A percentile compares a stretch with the other conserved stretches of the same genome.
Conservation (phyloP, 768 basidiomycete genomes). For the Daedaleopsis nitida region DNA sequence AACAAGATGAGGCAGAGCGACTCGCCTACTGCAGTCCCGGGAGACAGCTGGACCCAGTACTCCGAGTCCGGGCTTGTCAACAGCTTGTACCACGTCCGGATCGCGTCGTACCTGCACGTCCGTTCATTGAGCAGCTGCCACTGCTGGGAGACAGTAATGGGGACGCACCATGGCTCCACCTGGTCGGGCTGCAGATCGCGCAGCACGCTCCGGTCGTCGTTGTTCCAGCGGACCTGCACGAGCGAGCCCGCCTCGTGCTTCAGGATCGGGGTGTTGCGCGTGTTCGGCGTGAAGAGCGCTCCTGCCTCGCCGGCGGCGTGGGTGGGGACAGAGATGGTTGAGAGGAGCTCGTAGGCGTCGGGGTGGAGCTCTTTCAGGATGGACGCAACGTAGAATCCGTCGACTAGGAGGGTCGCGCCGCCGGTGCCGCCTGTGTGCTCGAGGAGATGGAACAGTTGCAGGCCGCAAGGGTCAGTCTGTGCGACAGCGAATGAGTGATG, state of each 20-base stretch:
- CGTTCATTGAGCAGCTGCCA: neutral
- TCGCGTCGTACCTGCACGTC: constrained; percentile 69
- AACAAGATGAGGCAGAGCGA: constrained; percentile 8
- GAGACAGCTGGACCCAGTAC: constrained; percentile 88
- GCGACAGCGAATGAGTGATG: neutral
- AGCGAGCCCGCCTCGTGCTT: constrained; percentile 73
- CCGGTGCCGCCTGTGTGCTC: constrained; percentile 81
- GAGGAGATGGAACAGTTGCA: constrained; percentile 94
- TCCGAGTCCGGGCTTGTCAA: constrained; percentile 82
- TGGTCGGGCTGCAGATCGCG: constrained; percentile 53
- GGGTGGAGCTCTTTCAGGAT: constrained; percentile 76
- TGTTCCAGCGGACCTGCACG: constrained; percentile 88
- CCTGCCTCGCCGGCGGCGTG: constrained; percentile 85
- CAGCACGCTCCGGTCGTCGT: constrained; percentile 88
- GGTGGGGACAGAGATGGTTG: constrained; percentile 67
- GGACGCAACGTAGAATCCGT: constrained; percentile 91
- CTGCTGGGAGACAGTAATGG: neutral
- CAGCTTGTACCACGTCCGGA: constrained; percentile 74
- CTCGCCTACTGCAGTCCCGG: constrained; percentile 85
- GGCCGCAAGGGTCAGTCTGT: constrained; percentile 91
- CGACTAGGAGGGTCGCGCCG: constrained; percentile 89
- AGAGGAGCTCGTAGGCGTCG: constrained; percentile 66
- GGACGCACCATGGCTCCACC: constrained; percentile 72
- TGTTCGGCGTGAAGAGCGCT: constrained; percentile 54
- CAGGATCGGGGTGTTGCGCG: constrained; percentile 63